Base-by-base conservation (phyloP, 2,329 filamentous ascomycete species). In the Ophiostoma populinum region DNA sequence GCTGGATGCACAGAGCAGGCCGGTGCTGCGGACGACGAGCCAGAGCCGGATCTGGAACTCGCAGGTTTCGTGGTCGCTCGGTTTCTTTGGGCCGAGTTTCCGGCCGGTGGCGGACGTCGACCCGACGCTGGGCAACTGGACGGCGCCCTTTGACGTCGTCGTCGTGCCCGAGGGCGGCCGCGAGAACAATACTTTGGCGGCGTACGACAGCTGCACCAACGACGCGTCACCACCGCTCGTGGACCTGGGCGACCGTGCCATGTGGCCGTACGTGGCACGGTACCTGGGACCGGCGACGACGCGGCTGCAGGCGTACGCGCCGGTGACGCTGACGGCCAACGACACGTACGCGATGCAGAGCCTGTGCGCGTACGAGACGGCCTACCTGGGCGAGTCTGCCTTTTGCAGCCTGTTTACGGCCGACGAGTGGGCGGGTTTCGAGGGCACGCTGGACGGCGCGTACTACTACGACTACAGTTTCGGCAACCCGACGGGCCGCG, bases 321-420 rank as follows among this genome's bases (percentile, higher is more conserved):
- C 66, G 4, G 21, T 70, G 48, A 53, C 49, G 12, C 52, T 70
- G 22, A 67, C 54, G 1, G 42, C 53, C 24, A 59, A 61, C 41
- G 65, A 70, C 45, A 60, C 62, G 1, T 65, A 67, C 30, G 57
- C 55, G 16, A 60, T 63, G 57, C 57, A 60, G 46, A 67, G 57
- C 41, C 55, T 67, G 34, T 72, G 67, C 42, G 60, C 63, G 3
- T 71, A 70, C 43, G 67, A 71, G 46, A 53, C 51, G 31, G 59
- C 52, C 24, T 65, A 59, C 42, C 55, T 69, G 12, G 62, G 62
- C 15, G 49, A 48, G 37, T 67, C 61, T 4, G 55, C 61, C 21
- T 70, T 69, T 49, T 70, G 66, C 50, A 43, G 46, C 15, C 55
- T 69, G 18, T 70, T 70, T 50, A 69, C 65, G 1, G 53, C 98